A percentile compares a stretch with the other conserved stretches of the same genome.
Evolutionary conservation across 768 basidiomycete species (phyloP).

Genomic region (Suillus decipiens): DNA sequence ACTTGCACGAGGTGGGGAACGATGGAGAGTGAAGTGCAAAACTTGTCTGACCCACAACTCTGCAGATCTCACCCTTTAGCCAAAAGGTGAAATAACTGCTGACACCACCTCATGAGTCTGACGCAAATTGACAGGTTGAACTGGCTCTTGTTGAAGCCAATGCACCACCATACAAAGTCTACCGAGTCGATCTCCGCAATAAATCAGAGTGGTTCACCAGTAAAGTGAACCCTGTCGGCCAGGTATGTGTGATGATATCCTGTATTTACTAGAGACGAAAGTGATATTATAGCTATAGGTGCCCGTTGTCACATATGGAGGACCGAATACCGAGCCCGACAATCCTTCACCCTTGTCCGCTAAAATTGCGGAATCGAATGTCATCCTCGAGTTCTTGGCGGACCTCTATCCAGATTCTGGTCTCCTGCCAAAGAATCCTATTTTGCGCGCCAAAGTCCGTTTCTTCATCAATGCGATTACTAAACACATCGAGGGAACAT

Average conservation of each 20-base stretch:
- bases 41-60: background rate
- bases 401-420: too few relatives aligned
- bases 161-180: too few relatives aligned
- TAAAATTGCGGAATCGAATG: too few relatives aligned
- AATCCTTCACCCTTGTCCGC: too few relatives aligned
- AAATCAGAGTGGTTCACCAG: constrained; percentile 65
- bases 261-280: background rate
- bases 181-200: constrained; percentile 56
- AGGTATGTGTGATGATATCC: constrained; percentile 38
- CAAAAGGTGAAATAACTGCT: constrained; percentile 42
- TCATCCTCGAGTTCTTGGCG: too few relatives aligned
- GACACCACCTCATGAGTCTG: background rate
- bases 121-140: constrained; percentile 41
- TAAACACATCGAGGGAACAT: too few relatives aligned
- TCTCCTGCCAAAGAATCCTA: too few relatives aligned
- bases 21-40: background rate
- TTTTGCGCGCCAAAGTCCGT: too few relatives aligned
- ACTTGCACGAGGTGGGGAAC: constrained; percentile 42
- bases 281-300: too few relatives aligned
- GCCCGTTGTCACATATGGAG: too few relatives aligned
- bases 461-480: too few relatives aligned
- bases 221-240: constrained; percentile 61
- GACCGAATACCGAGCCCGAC: too few relatives aligned
- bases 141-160: constrained; percentile 57
- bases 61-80: constrained; percentile 55